Evolutionary conservation across 129 eudicot species (phyloP).

Genomic region (Apium graveolens): DNA sequence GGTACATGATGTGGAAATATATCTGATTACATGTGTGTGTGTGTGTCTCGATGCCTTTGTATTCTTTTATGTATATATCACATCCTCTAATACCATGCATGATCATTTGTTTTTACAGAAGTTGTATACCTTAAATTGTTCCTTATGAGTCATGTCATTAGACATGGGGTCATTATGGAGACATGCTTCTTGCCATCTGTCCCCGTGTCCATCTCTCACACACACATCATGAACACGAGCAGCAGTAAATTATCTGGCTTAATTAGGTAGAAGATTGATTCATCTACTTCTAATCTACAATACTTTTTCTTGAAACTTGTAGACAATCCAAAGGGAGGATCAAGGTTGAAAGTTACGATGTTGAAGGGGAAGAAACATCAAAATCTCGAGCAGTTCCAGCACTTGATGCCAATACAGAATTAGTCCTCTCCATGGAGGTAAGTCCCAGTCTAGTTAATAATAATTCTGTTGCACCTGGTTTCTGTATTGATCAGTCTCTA

Average conservation of each 20-base stretch:
- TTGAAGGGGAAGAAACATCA: not conserved
- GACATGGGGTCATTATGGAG: not conserved
- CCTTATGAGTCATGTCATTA: too few species aligned
- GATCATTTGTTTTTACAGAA: not conserved
- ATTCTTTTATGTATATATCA: not conserved
- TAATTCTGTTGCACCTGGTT: not conserved
- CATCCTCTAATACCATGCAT: not conserved
- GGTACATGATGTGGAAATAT: conserved; percentile 29
- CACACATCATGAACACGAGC: not conserved
- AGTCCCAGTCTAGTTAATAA: not conserved
- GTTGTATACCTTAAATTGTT: not conserved
- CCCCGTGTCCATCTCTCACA: not conserved
- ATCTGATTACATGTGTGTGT: not conserved
- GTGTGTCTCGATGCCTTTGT: not conserved
- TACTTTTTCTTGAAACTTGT: not conserved
- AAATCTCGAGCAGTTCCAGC: not conserved
- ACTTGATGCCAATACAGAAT: not conserved
- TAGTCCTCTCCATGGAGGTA: not conserved
- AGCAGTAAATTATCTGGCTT: not conserved
- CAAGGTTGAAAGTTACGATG: not conserved
- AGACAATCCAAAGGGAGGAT: not conserved
- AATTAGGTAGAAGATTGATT: not conserved
- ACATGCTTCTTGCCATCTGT: not conserved
- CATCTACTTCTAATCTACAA: not conserved
- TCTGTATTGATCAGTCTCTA: not conserved